Evolutionary conservation across 768 basidiomycete species (phyloP).

Genomic region (Holtermanniella nyarrowii): DNA sequence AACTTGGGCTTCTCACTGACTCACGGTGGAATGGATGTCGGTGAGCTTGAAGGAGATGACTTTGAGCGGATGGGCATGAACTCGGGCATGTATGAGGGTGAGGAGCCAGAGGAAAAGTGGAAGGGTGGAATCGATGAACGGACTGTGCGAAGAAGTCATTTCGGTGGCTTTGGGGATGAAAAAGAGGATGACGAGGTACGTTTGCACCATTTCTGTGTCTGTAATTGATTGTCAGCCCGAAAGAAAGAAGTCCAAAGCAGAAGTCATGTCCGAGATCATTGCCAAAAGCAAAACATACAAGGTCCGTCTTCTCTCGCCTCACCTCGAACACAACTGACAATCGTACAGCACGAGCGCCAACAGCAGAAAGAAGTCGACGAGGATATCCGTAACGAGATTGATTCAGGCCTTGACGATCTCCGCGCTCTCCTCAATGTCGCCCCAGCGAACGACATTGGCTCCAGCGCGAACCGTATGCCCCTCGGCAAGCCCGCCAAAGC

Average conservation of each 20-base stretch:
- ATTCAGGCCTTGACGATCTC: slow-evolving; percentile 73
- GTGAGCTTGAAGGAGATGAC: slow-evolving; percentile 39
- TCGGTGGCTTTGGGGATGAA: slow-evolving; percentile 75
- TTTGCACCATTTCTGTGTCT: no score
- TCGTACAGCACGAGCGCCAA: slow-evolving; percentile 66
- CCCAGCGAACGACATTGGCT: background rate
- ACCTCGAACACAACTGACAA: slow-evolving; percentile 1
- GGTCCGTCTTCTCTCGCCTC: slow-evolving; percentile 45
- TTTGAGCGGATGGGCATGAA: slow-evolving; percentile 15
- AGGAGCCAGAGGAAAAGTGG: slow-evolving; percentile 49
- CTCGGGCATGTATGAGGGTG: slow-evolving; percentile 31
- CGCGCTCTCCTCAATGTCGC: slow-evolving; percentile 53
- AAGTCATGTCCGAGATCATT: slow-evolving; percentile 96
- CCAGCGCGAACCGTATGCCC: slow-evolving; percentile 28
- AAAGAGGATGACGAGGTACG: slow-evolving; percentile 49
- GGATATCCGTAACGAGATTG: slow-evolving; percentile 73
- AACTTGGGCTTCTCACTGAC: slow-evolving; percentile 35
- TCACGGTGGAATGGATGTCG: slow-evolving; percentile 35
- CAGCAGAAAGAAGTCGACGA: slow-evolving; percentile 76
- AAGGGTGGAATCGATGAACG: slow-evolving; percentile 59
- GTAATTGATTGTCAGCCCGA: slow-evolving; percentile 58
- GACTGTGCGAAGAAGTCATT: slow-evolving; percentile 61
- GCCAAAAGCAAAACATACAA: slow-evolving; percentile 95
- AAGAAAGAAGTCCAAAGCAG: slow-evolving; percentile 81
- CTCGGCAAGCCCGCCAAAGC: slow-evolving; percentile 30